phyloP scores from a whole-genome alignment of 1,139 yeast species.

The Lipomyces yarrowii region DNA sequence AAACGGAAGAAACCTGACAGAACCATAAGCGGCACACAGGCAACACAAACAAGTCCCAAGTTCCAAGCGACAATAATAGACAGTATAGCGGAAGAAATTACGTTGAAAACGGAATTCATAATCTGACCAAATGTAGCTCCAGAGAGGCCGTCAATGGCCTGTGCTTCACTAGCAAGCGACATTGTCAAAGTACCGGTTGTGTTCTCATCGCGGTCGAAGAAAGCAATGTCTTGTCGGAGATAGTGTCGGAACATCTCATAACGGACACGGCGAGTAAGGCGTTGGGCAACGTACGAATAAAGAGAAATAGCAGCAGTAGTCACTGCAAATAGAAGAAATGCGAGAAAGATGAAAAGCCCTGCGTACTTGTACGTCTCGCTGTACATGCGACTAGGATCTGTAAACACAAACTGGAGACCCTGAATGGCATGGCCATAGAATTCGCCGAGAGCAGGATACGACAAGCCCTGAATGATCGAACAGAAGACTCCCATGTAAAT shows the following conservation, averaged over 20 bases:
- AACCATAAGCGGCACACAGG: constrained; percentile 56
- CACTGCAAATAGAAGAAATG: constrained; percentile 33
- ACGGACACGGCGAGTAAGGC: constrained; percentile 52
- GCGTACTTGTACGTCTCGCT: constrained; percentile 23
- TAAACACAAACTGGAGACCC: constrained; percentile 25
- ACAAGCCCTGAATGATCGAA: constrained; percentile 28
- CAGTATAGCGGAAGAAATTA: constrained; percentile 73
- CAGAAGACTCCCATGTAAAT: constrained; percentile 22
- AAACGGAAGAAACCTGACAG: constrained; percentile 79
- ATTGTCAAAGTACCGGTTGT: constrained; percentile 59
- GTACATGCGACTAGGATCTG: constrained; percentile 23
- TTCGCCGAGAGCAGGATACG: constrained; percentile 29
- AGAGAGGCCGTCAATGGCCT: constrained; percentile 50
- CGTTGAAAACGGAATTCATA: constrained; percentile 42
- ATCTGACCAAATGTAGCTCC: constrained; percentile 60
- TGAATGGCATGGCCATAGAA: constrained; percentile 29
- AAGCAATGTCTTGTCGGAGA: constrained; percentile 54
- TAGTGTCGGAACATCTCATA: constrained; percentile 54
- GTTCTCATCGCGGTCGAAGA: constrained; percentile 55
- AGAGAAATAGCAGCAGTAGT: constrained; percentile 34
- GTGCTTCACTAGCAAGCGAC: constrained; percentile 58
- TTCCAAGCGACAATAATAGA: constrained; percentile 67
- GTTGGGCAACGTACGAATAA: constrained; percentile 27
- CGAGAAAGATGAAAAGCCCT: constrained; percentile 27
- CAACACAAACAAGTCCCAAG: constrained; percentile 62